Evolutionary conservation across 306 rosid genomes (phyloP).

Genomic region (Vigna reflexopilosa): DNA sequence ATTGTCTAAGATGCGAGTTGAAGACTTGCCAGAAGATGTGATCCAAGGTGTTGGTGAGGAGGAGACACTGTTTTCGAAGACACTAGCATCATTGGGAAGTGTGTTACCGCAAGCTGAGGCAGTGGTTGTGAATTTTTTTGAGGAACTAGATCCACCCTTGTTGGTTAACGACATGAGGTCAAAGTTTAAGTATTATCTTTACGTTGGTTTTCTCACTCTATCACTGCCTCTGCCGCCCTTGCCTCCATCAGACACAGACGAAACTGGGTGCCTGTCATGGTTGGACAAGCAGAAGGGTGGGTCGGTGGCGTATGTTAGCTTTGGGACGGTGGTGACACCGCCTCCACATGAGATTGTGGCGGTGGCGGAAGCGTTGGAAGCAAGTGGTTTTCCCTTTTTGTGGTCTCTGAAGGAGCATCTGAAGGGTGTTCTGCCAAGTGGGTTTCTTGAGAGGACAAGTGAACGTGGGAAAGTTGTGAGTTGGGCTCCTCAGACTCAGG

Average conservation of each 20-base stretch:
- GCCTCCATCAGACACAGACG: conserved; percentile 40
- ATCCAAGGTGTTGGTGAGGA: background rate
- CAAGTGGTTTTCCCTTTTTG: conserved; percentile 41
- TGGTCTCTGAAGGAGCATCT: conserved; percentile 51
- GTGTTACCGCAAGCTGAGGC: conserved; percentile 50
- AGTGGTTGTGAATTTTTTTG: conserved; percentile 48
- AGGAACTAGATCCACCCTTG: conserved; percentile 45
- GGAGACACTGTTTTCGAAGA: conserved; percentile 41
- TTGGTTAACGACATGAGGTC: background rate
- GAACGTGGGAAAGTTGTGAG: conserved; percentile 53
- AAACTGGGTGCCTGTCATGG: conserved; percentile 49
- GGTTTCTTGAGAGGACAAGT: conserved; percentile 49
- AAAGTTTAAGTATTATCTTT: background rate
- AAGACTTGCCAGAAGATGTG: conserved; percentile 51
- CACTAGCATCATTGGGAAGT: conserved; percentile 44
- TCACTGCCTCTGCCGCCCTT: background rate
- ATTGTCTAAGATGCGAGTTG: conserved; percentile 40
- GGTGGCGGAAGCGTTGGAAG: conserved; percentile 59
- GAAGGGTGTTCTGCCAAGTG: conserved; percentile 39
- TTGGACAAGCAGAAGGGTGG: conserved; percentile 29
- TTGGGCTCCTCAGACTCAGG: conserved; percentile 62
- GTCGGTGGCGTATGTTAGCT: conserved; percentile 48
- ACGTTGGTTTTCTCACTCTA: background rate
- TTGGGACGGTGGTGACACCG: conserved; percentile 48
- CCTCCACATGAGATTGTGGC: conserved; percentile 44